Percentiles rank a stretch among this genome's conserved stretches.
Conservation (phyloP, 2,329 filamentous ascomycete genomes). For the Apiospora saccharicola region DNA sequence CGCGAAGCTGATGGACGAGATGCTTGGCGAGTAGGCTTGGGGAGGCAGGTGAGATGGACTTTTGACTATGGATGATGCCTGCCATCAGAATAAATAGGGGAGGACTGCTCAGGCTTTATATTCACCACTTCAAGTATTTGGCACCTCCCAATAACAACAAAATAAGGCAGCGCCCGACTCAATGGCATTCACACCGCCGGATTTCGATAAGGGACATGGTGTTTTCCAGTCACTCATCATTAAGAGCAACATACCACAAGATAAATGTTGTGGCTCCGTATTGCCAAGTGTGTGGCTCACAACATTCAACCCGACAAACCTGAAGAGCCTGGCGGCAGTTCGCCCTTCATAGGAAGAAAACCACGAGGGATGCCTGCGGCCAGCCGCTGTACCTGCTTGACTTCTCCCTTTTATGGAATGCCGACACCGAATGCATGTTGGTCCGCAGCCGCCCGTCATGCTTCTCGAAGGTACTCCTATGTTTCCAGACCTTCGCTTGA, state of each 20-base stretch:
- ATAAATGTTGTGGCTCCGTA: constrained; percentile 8
- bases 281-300: not conserved
- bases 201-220: not conserved
- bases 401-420: not conserved
- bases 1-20: not conserved
- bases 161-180: not conserved
- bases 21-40: not conserved
- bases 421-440: not conserved
- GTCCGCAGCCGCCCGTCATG: not conserved
- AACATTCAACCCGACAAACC: not conserved
- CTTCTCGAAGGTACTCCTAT: not conserved
- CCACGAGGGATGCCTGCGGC: constrained; percentile 25
- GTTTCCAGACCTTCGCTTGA: not conserved
- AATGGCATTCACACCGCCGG: not conserved
- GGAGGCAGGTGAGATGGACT: not conserved
- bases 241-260: constrained; percentile 21
- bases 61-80: not conserved
- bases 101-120: not conserved
- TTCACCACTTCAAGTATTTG: not conserved
- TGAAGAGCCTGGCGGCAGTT: not conserved
- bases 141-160: not conserved
- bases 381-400: constrained; percentile 25
- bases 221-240: not conserved
- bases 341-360: not conserved
- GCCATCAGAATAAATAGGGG: not conserved